Evolutionary conservation across 2,329 filamentous ascomycete genomes (phyloP).

Genomic region (Nothophaeocryptopus gaeumannii): DNA sequence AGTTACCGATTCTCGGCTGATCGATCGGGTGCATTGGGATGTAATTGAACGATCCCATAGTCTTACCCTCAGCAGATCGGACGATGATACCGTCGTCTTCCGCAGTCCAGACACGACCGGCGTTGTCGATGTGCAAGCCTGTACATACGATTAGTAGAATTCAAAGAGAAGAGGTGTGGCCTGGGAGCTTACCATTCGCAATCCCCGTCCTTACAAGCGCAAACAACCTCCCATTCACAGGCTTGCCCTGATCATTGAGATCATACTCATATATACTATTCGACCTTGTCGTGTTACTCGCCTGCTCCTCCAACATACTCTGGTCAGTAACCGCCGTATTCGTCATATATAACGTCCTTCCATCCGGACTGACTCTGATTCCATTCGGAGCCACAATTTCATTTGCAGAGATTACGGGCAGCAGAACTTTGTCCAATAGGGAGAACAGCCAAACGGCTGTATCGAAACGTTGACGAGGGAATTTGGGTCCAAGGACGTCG

Average conservation of each 20-base stretch:
- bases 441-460: conserved; percentile 10
- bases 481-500: neutral
- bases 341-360: conserved; percentile 11
- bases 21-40: too few relatives aligned
- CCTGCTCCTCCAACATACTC: conserved; percentile 4
- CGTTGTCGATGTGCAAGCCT: conserved; percentile 22
- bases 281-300: neutral
- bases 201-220: conserved; percentile 18
- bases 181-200: conserved; percentile 16
- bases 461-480: neutral
- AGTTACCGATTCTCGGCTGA: too few relatives aligned
- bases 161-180: neutral
- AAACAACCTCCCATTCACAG: conserved; percentile 21
- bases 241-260: conserved; percentile 18
- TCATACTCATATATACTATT: conserved; percentile 18
- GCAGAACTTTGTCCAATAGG: conserved; percentile 1
- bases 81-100: conserved; percentile 26
- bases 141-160: neutral
- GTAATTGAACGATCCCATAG: neutral
- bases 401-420: conserved; percentile 8
- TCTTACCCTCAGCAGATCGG: conserved; percentile 1
- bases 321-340: conserved; percentile 14
- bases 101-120: conserved; percentile 25
- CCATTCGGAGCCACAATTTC: conserved; percentile 12
- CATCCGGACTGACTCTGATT: conserved; percentile 7